phyloP scores from a whole-genome alignment of 2,329 filamentous ascomycete genomes.

The Cytospora piceae region DNA sequence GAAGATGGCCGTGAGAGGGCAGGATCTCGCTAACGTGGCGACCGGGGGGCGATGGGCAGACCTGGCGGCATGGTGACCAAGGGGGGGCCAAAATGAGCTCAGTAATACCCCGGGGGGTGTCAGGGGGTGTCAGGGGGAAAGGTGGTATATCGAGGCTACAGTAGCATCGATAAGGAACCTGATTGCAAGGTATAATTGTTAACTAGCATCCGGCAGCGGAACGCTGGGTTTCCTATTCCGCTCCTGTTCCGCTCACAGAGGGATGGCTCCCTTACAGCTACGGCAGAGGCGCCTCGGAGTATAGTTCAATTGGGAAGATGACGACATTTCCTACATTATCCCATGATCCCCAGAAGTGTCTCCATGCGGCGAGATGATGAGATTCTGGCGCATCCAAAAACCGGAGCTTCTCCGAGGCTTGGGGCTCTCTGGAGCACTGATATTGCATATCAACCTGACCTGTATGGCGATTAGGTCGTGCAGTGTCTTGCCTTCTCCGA shows the following conservation, averaged over 20 bases:
- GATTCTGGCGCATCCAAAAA: neutral
- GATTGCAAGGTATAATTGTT: neutral
- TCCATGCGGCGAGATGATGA: neutral
- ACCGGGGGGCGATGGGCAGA: conserved; percentile 46
- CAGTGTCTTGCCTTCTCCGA: neutral
- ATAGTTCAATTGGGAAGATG: neutral
- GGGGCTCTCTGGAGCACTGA: neutral
- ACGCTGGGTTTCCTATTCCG: neutral
- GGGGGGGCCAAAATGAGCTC: neutral
- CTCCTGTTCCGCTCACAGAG: neutral
- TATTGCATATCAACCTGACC: neutral
- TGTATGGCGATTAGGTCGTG: neutral
- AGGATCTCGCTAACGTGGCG: conserved; percentile 46
- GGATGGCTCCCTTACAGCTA: neutral
- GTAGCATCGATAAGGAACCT: neutral
- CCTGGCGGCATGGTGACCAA: conserved; percentile 29
- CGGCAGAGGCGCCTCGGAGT: neutral
- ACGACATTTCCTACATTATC: neutral
- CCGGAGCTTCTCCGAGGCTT: neutral
- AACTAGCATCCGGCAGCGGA: neutral
- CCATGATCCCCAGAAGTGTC: neutral
- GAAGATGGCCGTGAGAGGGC: conserved; percentile 45
- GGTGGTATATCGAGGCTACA: neutral
- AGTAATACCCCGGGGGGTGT: too few species aligned
- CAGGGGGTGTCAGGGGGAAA: too few species aligned